Percentiles rank a stretch among this genome's conserved stretches.
These are phyloP conservation scores for Ajuga reptans DNA, from an alignment of 305 asterid species.

Conservation along the genomic window DNA sequence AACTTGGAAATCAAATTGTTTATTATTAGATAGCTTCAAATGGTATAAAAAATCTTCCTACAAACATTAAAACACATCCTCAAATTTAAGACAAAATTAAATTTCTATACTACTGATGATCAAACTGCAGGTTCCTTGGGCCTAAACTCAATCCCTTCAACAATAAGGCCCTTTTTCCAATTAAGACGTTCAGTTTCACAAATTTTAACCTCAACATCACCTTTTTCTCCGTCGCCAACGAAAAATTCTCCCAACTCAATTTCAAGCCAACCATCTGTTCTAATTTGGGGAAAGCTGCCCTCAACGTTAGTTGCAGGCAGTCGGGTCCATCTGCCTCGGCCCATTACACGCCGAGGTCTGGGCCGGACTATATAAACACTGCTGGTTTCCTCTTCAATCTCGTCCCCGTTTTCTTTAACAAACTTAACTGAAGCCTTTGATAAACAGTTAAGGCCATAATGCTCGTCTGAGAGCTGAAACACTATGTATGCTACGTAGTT, in stretches of 20 bases:
- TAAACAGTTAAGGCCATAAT: constrained; percentile 13
- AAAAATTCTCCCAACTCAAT: constrained; percentile 10
- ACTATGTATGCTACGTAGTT: constrained; percentile 25
- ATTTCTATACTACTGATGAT: no score
- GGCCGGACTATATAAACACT: constrained; percentile 12
- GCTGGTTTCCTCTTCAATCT: background rate
- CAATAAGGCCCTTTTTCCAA: constrained; percentile 23
- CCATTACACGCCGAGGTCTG: background rate
- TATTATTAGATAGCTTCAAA: no score
- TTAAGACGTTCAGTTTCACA: constrained; percentile 4
- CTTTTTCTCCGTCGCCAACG: background rate
- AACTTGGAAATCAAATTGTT: no score
- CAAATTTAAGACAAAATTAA: no score
- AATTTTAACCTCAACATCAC: constrained; percentile 17
- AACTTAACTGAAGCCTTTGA: constrained; percentile 21
- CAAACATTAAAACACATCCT: no score
- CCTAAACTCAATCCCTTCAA: constrained; percentile 29
- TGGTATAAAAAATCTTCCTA: no score
- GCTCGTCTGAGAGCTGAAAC: background rate
- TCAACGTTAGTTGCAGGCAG: background rate
- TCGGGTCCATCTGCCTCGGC: background rate
- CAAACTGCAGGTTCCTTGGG: constrained; percentile 18
- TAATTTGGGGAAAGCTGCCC: background rate
- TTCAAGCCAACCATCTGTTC: constrained; percentile 32
- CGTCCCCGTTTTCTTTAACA: background rate